phyloP scores from a whole-genome alignment of 768 basidiomycete species.

The Paxillus ammoniavirescens region DNA sequence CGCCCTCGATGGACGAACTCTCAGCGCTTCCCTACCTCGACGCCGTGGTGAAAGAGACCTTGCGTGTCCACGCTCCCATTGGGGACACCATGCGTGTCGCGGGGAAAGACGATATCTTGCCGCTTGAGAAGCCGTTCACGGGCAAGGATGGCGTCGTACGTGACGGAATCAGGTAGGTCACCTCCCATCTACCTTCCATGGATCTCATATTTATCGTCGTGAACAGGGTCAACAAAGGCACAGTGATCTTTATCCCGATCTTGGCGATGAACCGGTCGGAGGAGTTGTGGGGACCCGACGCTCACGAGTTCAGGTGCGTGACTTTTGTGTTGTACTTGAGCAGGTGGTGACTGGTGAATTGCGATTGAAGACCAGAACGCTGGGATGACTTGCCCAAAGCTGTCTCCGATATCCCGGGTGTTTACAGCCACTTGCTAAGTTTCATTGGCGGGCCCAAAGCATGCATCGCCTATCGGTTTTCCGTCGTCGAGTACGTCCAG shows the following conservation, averaged over 20 bases:
- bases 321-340: not conserved
- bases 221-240: too few species aligned
- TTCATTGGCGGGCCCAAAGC: conserved; percentile 66
- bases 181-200: too few species aligned
- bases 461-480: conserved; percentile 65
- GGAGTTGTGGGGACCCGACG: conserved; percentile 63
- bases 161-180: too few species aligned
- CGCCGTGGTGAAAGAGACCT: conserved; percentile 55
- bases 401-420: conserved; percentile 48
- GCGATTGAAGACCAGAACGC: conserved; percentile 53
- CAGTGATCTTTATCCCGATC: too few species aligned
- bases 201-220: too few species aligned
- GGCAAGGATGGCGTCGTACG: too few species aligned
- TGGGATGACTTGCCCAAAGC: conserved; percentile 52
- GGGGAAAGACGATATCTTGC: too few species aligned
- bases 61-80: conserved; percentile 37
- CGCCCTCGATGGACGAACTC: conserved; percentile 68
- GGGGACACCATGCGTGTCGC: too few species aligned
- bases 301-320: conserved; percentile 55
- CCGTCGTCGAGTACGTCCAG: conserved; percentile 52
- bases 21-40: conserved; percentile 68
- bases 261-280: conserved; percentile 23
- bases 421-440: conserved; percentile 56
- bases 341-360: not conserved
- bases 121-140: too few species aligned